Evolutionary conservation across 768 basidiomycete species (phyloP).

Genomic region (Lactarius hengduanensis): DNA sequence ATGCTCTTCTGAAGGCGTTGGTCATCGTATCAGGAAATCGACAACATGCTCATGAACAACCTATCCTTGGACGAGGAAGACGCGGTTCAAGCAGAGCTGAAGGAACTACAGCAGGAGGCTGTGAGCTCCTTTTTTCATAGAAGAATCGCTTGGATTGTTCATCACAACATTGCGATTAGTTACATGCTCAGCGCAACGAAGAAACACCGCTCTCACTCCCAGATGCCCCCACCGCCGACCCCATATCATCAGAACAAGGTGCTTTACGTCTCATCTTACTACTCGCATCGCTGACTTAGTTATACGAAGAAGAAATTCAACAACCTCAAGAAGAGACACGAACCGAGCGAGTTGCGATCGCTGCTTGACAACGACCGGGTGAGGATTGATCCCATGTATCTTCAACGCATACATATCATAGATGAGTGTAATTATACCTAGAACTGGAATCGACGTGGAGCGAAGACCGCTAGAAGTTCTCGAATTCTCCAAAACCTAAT

Average conservation of each 20-base stretch:
- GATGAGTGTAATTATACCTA: constrained; percentile 12
- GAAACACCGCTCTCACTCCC: constrained; percentile 47
- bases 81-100: constrained; percentile 82
- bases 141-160: constrained; percentile 32
- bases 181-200: constrained; percentile 26
- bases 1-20: constrained; percentile 3
- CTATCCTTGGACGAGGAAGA: constrained; percentile 92
- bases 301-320: constrained; percentile 14
- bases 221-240: constrained; percentile 49
- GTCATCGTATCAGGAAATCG: constrained; percentile 68
- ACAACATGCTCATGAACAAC: constrained; percentile 78
- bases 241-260: constrained; percentile 40
- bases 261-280: constrained; percentile 9
- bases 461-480: constrained; percentile 57
- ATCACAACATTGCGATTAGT: constrained; percentile 28
- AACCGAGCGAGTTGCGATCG: constrained; percentile 34
- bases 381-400: background rate
- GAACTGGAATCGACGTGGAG: constrained; percentile 1
- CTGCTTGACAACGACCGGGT: constrained; percentile 28
- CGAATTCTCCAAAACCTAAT: constrained; percentile 89
- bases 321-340: constrained; percentile 6
- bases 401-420: constrained; percentile 26
- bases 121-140: constrained; percentile 41
- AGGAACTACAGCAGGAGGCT: constrained; percentile 59
- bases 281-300: background rate